Conservation (phyloP, 2,329 filamentous ascomycete species). For the Venturia carpophila region DNA sequence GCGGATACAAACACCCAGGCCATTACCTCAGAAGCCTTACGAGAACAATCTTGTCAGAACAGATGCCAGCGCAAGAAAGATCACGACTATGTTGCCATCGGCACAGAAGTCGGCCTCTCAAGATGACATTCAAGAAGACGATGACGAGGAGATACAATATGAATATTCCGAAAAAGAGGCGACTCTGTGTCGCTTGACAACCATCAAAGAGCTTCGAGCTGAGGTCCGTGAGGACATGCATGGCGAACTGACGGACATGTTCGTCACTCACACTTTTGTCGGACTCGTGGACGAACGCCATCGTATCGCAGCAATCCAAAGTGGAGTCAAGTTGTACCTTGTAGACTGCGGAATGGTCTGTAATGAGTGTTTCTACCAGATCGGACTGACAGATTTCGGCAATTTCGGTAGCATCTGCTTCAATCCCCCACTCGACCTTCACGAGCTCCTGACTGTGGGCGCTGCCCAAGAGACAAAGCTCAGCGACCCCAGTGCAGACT, state of each 20-base stretch:
- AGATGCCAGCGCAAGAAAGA: slow-evolving; percentile 82
- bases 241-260: slow-evolving; percentile 75
- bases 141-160: slow-evolving; percentile 56
- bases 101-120: slow-evolving; percentile 31
- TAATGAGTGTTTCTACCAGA: slow-evolving; percentile 90
- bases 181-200: slow-evolving; percentile 66
- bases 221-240: slow-evolving; percentile 77
- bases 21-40: slow-evolving; percentile 49
- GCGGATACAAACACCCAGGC: slow-evolving; percentile 14
- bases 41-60: slow-evolving; percentile 88
- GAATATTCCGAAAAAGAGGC: slow-evolving; percentile 62
- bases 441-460: slow-evolving; percentile 63
- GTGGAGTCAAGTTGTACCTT: slow-evolving; percentile 83
- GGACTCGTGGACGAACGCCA: slow-evolving; percentile 82
- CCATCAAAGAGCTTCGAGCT: slow-evolving; percentile 74
- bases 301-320: slow-evolving; percentile 85
- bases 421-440: slow-evolving; percentile 63
- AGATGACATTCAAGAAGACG: slow-evolving; percentile 18
- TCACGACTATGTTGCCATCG: slow-evolving; percentile 87
- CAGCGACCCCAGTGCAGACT: slow-evolving; percentile 37
- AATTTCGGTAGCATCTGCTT: slow-evolving; percentile 86
- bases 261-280: slow-evolving; percentile 84
- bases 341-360: slow-evolving; percentile 83
- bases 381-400: slow-evolving; percentile 88
- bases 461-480: slow-evolving; percentile 60